These are phyloP conservation scores for Monilinia vaccinii-corymbosi DNA, from an alignment of 2,329 filamentous ascomycete species.

Conservation along the genomic window DNA sequence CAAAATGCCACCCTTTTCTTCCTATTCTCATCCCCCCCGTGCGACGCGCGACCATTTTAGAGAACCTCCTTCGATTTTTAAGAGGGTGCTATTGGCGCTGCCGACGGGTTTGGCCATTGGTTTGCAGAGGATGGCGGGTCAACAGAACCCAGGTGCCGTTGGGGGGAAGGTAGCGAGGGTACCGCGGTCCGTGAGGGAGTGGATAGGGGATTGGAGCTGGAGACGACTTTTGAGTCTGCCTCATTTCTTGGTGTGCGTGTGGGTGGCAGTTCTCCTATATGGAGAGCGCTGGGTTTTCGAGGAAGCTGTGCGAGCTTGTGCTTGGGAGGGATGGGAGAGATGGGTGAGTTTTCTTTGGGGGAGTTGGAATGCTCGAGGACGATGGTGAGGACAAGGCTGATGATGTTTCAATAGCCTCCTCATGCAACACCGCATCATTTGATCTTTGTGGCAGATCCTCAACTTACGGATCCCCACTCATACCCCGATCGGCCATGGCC, in stretches of 20 bases:
- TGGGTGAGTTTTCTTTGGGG: conserved; percentile 55
- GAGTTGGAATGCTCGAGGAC: neutral
- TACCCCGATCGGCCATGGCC: conserved; percentile 66
- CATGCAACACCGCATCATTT: conserved; percentile 70
- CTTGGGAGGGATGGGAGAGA: conserved; percentile 82
- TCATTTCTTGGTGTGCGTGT: conserved; percentile 60
- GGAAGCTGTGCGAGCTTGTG: conserved; percentile 59
- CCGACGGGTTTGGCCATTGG: conserved; percentile 18
- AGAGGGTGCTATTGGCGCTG: conserved; percentile 20
- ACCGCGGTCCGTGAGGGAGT: conserved; percentile 14
- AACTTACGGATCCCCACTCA: conserved; percentile 66
- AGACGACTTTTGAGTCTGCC: conserved; percentile 52
- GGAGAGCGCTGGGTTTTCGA: conserved; percentile 75
- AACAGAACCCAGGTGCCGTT: conserved; percentile 11
- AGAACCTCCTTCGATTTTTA: conserved; percentile 22
- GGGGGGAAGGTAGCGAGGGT: conserved; percentile 14
- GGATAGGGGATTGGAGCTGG: conserved; percentile 36
- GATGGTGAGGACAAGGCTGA: conserved; percentile 16
- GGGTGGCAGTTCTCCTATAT: conserved; percentile 72
- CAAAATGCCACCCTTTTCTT: conserved; percentile 17
- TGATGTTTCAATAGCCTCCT: conserved; percentile 48
- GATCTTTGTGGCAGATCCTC: conserved; percentile 61
- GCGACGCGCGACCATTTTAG: conserved; percentile 23
- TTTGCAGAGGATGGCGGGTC: conserved; percentile 21
- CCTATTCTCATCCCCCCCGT: conserved; percentile 19